phyloP scores from a whole-genome alignment of 805 yeast genomes.

The Metschnikowia continentalis region DNA sequence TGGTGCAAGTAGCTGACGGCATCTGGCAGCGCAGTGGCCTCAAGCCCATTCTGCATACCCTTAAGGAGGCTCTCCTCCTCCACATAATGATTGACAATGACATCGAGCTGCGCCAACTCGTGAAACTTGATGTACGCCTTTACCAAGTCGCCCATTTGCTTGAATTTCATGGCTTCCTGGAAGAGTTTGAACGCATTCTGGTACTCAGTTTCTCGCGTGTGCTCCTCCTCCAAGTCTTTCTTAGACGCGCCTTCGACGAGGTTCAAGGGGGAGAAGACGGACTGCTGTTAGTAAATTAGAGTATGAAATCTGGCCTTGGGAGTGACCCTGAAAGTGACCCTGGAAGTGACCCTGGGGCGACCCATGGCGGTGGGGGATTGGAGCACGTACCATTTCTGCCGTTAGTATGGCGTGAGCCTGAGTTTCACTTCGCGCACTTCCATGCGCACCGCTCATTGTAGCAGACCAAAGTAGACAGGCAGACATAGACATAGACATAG shows the following conservation, averaged over 20 bases:
- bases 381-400: slow-evolving; percentile 3
- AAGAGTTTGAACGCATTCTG: slow-evolving; percentile 80
- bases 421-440: neutral
- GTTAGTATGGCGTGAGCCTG: neutral
- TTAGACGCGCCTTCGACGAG: slow-evolving; percentile 67
- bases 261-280: slow-evolving; percentile 77
- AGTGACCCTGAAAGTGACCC: too few species aligned
- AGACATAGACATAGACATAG: too few species aligned
- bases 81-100: slow-evolving; percentile 45
- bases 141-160: slow-evolving; percentile 46
- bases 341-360: too few species aligned
- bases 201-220: slow-evolving; percentile 83
- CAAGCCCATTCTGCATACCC: slow-evolving; percentile 37
- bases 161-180: slow-evolving; percentile 62
- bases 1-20: slow-evolving; percentile 53
- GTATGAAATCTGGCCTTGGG: too few species aligned
- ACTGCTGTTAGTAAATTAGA: slow-evolving; percentile 26
- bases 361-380: neutral
- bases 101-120: slow-evolving; percentile 63
- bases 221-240: slow-evolving; percentile 64
- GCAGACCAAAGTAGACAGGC: too few species aligned
- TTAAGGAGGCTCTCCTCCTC: slow-evolving; percentile 36
- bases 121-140: slow-evolving; percentile 56
- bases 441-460: too few species aligned
- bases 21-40: slow-evolving; percentile 30